These are phyloP conservation scores for Colletotrichum trifolii DNA, from an alignment of 2,329 filamentous ascomycete species.

Conservation along the genomic window DNA sequence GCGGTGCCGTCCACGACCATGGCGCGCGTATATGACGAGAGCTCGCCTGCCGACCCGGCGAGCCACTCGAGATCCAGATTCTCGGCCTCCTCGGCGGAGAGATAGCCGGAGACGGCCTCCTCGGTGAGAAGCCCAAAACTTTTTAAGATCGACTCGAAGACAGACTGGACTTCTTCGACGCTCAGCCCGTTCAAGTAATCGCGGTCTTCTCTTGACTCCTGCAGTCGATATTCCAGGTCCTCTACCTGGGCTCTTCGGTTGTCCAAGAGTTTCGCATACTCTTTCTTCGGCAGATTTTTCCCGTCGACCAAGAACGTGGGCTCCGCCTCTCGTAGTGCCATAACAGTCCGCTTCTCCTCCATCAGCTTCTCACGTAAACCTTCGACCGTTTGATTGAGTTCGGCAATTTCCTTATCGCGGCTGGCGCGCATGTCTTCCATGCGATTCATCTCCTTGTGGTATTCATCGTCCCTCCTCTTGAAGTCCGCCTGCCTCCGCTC, in stretches of 20 bases:
- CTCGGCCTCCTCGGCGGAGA: background rate
- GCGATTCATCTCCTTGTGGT: background rate
- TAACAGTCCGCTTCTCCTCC: background rate
- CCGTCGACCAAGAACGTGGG: conserved; percentile 11
- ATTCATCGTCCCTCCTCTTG: background rate
- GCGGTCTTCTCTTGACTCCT: background rate
- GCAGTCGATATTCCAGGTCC: background rate
- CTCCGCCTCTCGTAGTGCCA: background rate
- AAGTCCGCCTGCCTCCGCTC: too few relatives aligned
- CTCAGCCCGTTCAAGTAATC: background rate
- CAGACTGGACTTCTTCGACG: background rate
- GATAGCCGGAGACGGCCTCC: background rate
- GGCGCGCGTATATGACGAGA: conserved; percentile 7
- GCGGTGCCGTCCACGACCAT: background rate
- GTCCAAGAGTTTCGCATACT: conserved; percentile 22
- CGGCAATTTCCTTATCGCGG: background rate
- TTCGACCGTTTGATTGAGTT: background rate
- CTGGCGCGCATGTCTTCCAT: background rate
- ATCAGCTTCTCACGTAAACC: background rate
- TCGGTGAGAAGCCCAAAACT: conserved; percentile 3
- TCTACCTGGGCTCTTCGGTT: conserved; percentile 20
- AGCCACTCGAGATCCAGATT: background rate
- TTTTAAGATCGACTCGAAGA: conserved; percentile 2
- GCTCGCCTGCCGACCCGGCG: background rate
- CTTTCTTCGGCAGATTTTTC: background rate